These are phyloP conservation scores for Leishmania martiniquensis DNA, from an alignment of 208 protist species.

Conservation along the genomic window DNA sequence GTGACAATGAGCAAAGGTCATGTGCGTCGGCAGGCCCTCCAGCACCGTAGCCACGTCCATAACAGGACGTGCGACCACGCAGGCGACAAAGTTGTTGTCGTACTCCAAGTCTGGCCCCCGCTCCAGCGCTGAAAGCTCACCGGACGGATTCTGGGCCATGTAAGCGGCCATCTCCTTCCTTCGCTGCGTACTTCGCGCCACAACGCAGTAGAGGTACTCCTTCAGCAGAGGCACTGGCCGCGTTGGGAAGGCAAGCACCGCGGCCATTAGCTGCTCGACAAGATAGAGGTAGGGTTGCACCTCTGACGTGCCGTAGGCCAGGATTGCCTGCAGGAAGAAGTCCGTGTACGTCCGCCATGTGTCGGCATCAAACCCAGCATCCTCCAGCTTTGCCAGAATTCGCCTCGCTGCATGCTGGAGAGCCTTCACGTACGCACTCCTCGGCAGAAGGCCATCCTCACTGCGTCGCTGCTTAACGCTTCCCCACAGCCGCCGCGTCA, in stretches of 20 bases:
- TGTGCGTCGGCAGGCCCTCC: slow-evolving; percentile 30
- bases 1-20: slow-evolving; percentile 52
- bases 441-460: slow-evolving; percentile 7
- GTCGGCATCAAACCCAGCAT: slow-evolving; percentile 38
- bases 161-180: slow-evolving; percentile 16
- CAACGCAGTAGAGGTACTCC: slow-evolving; percentile 47
- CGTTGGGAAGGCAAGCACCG: slow-evolving; percentile 42
- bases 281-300: slow-evolving; percentile 29
- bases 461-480: slow-evolving; percentile 11
- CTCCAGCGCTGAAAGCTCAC: slow-evolving; percentile 16
- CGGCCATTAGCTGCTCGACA: slow-evolving; percentile 35
- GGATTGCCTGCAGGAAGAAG: slow-evolving; percentile 45
- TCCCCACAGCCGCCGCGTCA: slow-evolving; percentile 26
- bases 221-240: slow-evolving; percentile 38
- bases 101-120: slow-evolving; percentile 41
- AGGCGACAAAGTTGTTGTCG: slow-evolving; percentile 32
- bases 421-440: slow-evolving; percentile 37
- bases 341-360: slow-evolving; percentile 54
- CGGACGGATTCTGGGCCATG: slow-evolving; percentile 7
- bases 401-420: slow-evolving; percentile 42
- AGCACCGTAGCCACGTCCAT: slow-evolving; percentile 29
- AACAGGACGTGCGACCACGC: slow-evolving; percentile 30
- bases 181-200: slow-evolving; percentile 41
- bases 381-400: slow-evolving; percentile 49
- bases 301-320: slow-evolving; percentile 47